Evolutionary conservation across 2,329 filamentous ascomycete genomes (phyloP), one percentile per base, ranked within the genome.

Genomic region (Aureobasidium sp.): DNA sequence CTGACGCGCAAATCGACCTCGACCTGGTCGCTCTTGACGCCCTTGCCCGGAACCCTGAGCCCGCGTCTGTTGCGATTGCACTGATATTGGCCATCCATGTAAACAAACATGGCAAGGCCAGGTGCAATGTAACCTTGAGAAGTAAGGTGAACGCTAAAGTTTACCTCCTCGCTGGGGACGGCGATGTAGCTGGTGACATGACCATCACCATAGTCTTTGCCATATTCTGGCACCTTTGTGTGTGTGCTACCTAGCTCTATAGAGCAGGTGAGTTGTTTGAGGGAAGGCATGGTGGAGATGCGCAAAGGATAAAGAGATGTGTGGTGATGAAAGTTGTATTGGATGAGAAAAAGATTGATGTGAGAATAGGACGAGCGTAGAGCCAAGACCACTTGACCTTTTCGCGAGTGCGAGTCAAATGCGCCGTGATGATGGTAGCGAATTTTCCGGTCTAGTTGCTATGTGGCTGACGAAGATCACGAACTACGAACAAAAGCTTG

Each of bases 31-130:
- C 67, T 66, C 24, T 70, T 68, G 9, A 70, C 68, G 9, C 61
- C 66, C 5, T 64, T 63, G 8, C 59, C 64, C 15, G 73, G 72
- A 24, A 73, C 64, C 59, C 73, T 70, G 36, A 83, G 66, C 39
- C 76, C 71, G 43, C 75, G 72, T 43, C 77, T 73, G 68, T 82
- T 81, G 62, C 82, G 80, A 64, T 84, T 84, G 71, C 80, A 82
- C 67, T 84, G 82, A 64, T 84, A 84, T 6, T 79, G 70, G 20
- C 82, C 82, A 66, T 84, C 82, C 44, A 84, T 82, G 72, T 78
- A 84, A 29, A 84, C 81, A 64, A 80, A 81, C 69, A 81, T 78
- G 1, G 81, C 77, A 12, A 84, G 70, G 0, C 82, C 82, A 27
- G 78, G 75, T 1, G 78, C 78, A 65, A 84, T 81, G 71, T 79